A percentile compares a stretch with the other conserved stretches of the same genome.
Conservation (phyloP, 768 basidiomycete species). For the Leccinum uliginosum region DNA sequence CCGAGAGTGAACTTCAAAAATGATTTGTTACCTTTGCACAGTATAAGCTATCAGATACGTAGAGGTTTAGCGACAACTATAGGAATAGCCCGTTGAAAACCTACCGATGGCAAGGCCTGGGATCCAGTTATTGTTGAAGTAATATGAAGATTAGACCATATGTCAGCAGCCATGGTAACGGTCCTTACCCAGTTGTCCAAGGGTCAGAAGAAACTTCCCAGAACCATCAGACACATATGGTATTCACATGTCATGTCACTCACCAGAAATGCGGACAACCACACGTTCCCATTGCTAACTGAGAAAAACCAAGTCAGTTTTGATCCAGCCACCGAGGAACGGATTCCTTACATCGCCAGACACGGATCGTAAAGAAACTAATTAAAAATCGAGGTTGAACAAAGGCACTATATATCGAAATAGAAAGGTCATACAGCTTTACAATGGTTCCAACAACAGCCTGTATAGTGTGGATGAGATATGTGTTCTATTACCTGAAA, state of each 20-base stretch:
- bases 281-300: conserved; percentile 55
- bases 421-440: conserved; percentile 40
- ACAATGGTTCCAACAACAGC: conserved; percentile 50
- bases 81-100: conserved; percentile 1
- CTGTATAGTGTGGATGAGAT: conserved; percentile 28
- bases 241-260: conserved; percentile 11
- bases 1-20: neutral
- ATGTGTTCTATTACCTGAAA: neutral
- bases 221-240: neutral
- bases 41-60: conserved; percentile 36
- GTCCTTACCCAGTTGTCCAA: conserved; percentile 47
- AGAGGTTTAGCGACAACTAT: neutral
- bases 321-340: neutral
- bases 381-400: neutral
- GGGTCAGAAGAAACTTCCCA: conserved; percentile 40
- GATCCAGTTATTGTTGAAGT: neutral
- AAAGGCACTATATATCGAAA: neutral
- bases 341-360: conserved; percentile 52
- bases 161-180: neutral
- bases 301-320: neutral
- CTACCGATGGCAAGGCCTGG: conserved; percentile 39
- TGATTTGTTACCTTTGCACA: conserved; percentile 35
- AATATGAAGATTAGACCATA: conserved; percentile 5
- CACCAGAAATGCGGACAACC: conserved; percentile 44
- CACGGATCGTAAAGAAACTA: conserved; percentile 55